These are phyloP conservation scores for Puccinia sorghi DNA, from an alignment of 1,284 basidiomycete genomes.

Conservation along the genomic window DNA sequence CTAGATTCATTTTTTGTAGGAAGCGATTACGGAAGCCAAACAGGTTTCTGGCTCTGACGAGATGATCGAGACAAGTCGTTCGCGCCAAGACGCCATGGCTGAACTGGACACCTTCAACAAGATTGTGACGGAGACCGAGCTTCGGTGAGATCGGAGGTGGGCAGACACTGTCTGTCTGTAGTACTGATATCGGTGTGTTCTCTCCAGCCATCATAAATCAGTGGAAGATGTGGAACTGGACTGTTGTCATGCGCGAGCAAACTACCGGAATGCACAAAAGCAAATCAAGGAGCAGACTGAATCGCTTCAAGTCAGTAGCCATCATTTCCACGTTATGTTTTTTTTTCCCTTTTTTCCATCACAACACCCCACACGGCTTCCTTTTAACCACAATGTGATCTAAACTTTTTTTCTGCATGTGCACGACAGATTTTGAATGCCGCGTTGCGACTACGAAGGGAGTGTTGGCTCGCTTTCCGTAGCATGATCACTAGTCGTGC, in stretches of 20 bases:
- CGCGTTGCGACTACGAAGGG: slow-evolving; percentile 69
- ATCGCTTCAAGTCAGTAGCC: slow-evolving; percentile 7
- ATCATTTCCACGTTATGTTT: background rate
- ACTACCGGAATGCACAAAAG: slow-evolving; percentile 14
- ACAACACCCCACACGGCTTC: too few species aligned
- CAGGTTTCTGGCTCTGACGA: slow-evolving; percentile 11
- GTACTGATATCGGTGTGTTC: too few species aligned
- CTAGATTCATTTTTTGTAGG: too few species aligned
- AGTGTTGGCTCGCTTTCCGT: slow-evolving; percentile 83
- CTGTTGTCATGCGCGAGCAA: slow-evolving; percentile 1
- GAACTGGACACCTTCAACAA: slow-evolving; percentile 4
- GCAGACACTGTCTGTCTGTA: too few species aligned
- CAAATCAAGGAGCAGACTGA: slow-evolving; percentile 12
- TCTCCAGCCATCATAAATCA: slow-evolving; percentile 11
- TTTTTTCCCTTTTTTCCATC: too few species aligned
- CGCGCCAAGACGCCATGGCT: slow-evolving; percentile 16
- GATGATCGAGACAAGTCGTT: background rate
- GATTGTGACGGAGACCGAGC: slow-evolving; percentile 16
- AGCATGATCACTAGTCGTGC: slow-evolving; percentile 80
- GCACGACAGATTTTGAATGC: slow-evolving; percentile 28
- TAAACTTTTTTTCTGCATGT: too few species aligned
- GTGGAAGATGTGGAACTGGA: slow-evolving; percentile 26
- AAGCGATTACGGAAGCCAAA: slow-evolving; percentile 24
- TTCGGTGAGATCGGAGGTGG: too few species aligned
- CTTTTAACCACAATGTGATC: too few species aligned